Conservation (phyloP, 2,329 filamentous ascomycete species). For the Cercospora sp. region DNA sequence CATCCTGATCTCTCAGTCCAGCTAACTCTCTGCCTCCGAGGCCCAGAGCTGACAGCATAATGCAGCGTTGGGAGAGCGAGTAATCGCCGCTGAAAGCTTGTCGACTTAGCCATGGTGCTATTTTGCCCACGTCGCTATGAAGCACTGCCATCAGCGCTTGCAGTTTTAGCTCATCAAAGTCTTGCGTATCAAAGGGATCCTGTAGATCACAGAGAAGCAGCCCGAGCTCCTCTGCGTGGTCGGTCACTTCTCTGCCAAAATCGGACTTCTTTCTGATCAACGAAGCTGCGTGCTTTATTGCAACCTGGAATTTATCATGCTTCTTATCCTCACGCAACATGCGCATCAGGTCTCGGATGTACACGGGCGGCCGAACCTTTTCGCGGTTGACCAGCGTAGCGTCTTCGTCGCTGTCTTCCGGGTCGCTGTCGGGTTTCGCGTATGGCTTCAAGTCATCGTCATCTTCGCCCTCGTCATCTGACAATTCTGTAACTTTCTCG, state of each 20-base stretch:
- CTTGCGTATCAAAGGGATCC: conserved; percentile 78
- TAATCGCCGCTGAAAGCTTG: conserved; percentile 92
- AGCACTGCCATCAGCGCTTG: conserved; percentile 82
- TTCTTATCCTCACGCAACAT: conserved; percentile 79
- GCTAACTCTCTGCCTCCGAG: conserved; percentile 81
- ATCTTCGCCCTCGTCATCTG: conserved; percentile 48
- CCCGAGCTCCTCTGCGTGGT: conserved; percentile 80
- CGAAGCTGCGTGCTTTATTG: conserved; percentile 70
- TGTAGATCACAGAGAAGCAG: conserved; percentile 74
- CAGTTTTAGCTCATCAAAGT: conserved; percentile 72
- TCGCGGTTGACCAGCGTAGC: conserved; percentile 80
- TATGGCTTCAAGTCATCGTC: conserved; percentile 72
- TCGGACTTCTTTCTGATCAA: conserved; percentile 85
- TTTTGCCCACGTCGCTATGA: conserved; percentile 69
- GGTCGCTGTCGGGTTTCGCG: conserved; percentile 81
- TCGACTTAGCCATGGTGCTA: conserved; percentile 81
- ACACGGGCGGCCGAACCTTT: conserved; percentile 83
- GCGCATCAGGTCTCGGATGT: conserved; percentile 78
- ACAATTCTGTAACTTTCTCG: conserved; percentile 37
- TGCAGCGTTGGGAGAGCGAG: conserved; percentile 78
- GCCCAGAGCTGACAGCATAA: conserved; percentile 78
- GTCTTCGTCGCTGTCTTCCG: conserved; percentile 90
- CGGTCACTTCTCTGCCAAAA: conserved; percentile 83
- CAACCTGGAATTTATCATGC: conserved; percentile 80
- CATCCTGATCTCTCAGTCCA: conserved; percentile 64